Percentiles rank a stretch among this genome's conserved stretches.
Conservation (phyloP, 2,329 filamentous ascomycete genomes). For the Bipolaris oryzae region DNA sequence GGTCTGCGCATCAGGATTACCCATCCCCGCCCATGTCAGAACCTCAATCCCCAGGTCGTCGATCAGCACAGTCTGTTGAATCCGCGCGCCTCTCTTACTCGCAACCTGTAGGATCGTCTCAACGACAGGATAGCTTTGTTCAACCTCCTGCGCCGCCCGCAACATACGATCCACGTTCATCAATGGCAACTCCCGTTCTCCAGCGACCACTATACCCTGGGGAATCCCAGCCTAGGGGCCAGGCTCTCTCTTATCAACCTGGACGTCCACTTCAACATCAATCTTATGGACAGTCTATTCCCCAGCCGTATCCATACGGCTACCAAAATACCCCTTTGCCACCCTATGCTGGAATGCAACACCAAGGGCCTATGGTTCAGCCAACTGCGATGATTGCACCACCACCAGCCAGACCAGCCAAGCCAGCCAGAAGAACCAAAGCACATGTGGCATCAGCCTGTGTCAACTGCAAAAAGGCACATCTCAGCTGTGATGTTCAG, state of each 20-base stretch:
- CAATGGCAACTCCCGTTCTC: constrained; percentile 24
- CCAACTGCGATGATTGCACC: constrained; percentile 42
- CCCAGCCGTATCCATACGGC: constrained; percentile 40
- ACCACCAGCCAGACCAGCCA: constrained; percentile 37
- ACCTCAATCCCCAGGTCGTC: constrained; percentile 53
- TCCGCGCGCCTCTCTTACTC: constrained; percentile 38
- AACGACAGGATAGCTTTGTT: constrained; percentile 33
- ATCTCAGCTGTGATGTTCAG: constrained; percentile 71
- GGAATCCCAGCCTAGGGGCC: constrained; percentile 32
- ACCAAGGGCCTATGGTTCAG: constrained; percentile 40
- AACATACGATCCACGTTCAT: constrained; percentile 34
- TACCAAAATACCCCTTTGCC: constrained; percentile 34
- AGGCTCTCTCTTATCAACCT: constrained; percentile 35
- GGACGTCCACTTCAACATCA: constrained; percentile 34
- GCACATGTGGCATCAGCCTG: constrained; percentile 85
- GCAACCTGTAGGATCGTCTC: constrained; percentile 29
- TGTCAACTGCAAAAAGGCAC: constrained; percentile 83
- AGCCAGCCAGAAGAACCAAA: constrained; percentile 61
- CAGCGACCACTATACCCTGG: constrained; percentile 41
- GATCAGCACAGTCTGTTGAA: constrained; percentile 45
- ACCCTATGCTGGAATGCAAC: constrained; percentile 35
- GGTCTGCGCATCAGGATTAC: constrained; percentile 49
- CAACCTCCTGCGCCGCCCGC: constrained; percentile 34
- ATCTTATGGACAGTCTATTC: constrained; percentile 31
- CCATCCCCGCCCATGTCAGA: constrained; percentile 60